Evolutionary conservation across 1,284 basidiomycete species (phyloP).

Genomic region (Golubevia sp.): DNA sequence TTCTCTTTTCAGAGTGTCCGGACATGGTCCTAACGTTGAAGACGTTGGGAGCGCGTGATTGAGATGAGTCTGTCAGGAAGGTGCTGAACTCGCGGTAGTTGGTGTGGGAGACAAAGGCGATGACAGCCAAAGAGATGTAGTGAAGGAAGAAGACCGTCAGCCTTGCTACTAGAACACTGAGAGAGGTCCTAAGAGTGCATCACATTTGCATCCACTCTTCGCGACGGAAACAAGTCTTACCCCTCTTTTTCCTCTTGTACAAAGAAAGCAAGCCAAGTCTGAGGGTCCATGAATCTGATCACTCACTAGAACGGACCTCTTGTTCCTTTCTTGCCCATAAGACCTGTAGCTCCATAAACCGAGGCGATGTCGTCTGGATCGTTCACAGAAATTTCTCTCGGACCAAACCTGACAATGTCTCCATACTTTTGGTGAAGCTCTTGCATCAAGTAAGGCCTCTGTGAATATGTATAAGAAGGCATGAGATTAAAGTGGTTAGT

Average conservation of each 20-base stretch:
- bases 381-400: constrained; percentile 24
- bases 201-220: no score
- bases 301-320: constrained; percentile 21
- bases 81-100: no score
- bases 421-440: constrained; percentile 20
- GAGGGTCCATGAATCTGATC: no score
- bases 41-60: not conserved
- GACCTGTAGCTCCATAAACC: constrained; percentile 24
- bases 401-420: constrained; percentile 24
- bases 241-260: no score
- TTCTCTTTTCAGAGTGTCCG: not conserved
- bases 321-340: constrained; percentile 6
- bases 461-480: not conserved
- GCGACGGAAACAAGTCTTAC: no score
- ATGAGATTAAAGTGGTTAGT: not conserved
- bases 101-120: no score
- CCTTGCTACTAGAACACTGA: no score
- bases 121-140: no score
- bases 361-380: constrained; percentile 10
- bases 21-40: not conserved
- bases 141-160: no score
- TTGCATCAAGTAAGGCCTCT: constrained; percentile 12
- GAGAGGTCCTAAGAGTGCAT: no score
- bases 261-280: no score
- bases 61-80: not conserved